A percentile compares a stretch with the other conserved stretches of the same genome.
Evolutionary conservation across 352 stramenopile species (phyloP).

Genomic region (Phytophthora megakarya): DNA sequence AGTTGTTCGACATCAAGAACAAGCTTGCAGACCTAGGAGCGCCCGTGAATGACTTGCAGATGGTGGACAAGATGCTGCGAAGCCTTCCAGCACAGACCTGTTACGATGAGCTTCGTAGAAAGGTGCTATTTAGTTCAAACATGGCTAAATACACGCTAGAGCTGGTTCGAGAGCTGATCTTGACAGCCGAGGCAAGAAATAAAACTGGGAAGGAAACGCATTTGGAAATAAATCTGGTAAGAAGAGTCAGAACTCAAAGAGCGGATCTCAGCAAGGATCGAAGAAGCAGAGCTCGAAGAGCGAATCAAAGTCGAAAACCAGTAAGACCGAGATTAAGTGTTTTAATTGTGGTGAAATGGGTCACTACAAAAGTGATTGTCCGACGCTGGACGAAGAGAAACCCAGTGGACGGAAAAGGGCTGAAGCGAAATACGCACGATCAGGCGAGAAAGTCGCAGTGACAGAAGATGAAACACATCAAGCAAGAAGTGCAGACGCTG

Average conservation of each 20-base stretch:
- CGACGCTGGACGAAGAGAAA: conserved; percentile 1
- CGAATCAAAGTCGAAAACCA: background rate
- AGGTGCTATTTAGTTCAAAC: conserved; percentile 11
- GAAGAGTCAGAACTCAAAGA: background rate
- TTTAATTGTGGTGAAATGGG: background rate
- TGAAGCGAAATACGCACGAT: background rate
- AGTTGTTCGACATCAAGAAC: conserved; percentile 2
- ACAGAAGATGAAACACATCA: too few relatives aligned
- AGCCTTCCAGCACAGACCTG: background rate
- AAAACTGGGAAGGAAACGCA: conserved; percentile 9
- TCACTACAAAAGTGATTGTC: conserved; percentile 10
- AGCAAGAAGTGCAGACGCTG: too few relatives aligned
- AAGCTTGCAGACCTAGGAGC: background rate
- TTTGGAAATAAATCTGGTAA: conserved; percentile 5
- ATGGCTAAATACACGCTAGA: conserved; percentile 10
- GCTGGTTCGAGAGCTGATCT: background rate
- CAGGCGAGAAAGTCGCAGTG: background rate
- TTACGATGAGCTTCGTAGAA: background rate
- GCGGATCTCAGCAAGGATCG: too few relatives aligned
- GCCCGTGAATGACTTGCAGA: background rate
- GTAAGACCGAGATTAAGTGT: background rate
- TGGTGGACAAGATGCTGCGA: background rate
- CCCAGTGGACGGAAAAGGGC: background rate
- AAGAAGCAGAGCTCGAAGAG: too few relatives aligned
- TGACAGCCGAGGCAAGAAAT: too few relatives aligned